Evolutionary conservation across 2,329 filamentous ascomycete genomes (phyloP).

Genomic region (Apiospora phragmitis): DNA sequence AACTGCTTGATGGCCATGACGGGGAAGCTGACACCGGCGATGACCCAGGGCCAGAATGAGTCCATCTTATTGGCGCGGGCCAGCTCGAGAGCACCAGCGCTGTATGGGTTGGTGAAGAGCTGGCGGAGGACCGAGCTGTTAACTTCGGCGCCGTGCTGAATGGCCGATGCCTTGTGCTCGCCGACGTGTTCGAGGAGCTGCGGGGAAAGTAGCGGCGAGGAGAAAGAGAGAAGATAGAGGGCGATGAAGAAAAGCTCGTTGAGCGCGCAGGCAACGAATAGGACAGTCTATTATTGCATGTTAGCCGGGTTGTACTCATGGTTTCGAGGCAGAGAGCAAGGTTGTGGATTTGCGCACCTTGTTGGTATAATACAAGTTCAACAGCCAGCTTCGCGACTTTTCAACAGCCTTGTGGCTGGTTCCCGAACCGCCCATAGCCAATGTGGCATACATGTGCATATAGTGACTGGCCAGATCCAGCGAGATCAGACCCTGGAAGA

Average conservation of each 20-base stretch:
- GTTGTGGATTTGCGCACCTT: constrained; percentile 63
- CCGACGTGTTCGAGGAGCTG: constrained; percentile 70
- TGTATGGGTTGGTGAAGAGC: constrained; percentile 87
- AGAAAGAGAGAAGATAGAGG: constrained; percentile 96
- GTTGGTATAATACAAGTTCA: constrained; percentile 97
- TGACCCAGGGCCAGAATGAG: constrained; percentile 65
- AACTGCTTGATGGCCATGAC: constrained; percentile 91
- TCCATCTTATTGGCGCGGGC: constrained; percentile 93
- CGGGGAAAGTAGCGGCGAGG: constrained; percentile 83
- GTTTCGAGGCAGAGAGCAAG: background rate
- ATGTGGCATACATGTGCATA: constrained; percentile 97
- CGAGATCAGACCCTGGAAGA: constrained; percentile 92
- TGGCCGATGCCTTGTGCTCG: constrained; percentile 49
- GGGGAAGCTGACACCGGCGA: constrained; percentile 78
- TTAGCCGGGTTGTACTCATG: constrained; percentile 18
- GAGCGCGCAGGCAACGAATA: constrained; percentile 85
- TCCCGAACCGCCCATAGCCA: constrained; percentile 79
- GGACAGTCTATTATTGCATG: constrained; percentile 63
- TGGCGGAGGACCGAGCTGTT: constrained; percentile 69
- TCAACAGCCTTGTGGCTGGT: constrained; percentile 94
- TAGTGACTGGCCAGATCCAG: constrained; percentile 96
- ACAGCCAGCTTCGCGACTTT: constrained; percentile 79
- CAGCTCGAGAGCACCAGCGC: constrained; percentile 87
- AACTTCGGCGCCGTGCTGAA: constrained; percentile 68
- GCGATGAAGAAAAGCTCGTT: constrained; percentile 99